phyloP scores from a whole-genome alignment of 495 filamentous ascomycete species.

The Hypoxylon lenormandii region DNA sequence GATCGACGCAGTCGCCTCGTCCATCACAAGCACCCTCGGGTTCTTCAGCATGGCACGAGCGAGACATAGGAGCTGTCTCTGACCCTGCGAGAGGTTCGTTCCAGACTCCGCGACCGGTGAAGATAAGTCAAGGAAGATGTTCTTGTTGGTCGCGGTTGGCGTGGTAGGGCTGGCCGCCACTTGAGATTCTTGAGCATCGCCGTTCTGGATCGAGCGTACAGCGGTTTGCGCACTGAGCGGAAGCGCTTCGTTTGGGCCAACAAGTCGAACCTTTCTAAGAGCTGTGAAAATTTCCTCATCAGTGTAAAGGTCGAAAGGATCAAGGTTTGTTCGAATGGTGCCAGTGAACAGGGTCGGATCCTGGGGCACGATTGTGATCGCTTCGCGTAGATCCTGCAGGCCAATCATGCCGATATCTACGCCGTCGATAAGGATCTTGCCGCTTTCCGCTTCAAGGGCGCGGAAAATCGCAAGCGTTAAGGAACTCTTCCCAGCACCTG shows the following conservation, averaged over 20 bases:
- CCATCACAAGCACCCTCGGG: slow-evolving; percentile 95
- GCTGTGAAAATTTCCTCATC: slow-evolving; percentile 91
- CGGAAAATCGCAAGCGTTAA: slow-evolving; percentile 96
- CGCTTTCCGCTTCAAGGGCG: slow-evolving; percentile 90
- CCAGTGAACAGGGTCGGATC: slow-evolving; percentile 97
- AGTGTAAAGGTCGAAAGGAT: slow-evolving; percentile 90
- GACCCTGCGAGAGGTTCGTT: slow-evolving; percentile 95
- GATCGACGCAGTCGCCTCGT: slow-evolving; percentile 97
- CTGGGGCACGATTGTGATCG: slow-evolving; percentile 97
- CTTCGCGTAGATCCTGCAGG: slow-evolving; percentile 87
- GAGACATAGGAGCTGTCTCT: slow-evolving; percentile 93
- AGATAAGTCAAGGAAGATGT: slow-evolving; percentile 89
- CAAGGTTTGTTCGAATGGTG: slow-evolving; percentile 93
- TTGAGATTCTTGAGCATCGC: slow-evolving; percentile 34
- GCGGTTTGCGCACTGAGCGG: slow-evolving; percentile 23
- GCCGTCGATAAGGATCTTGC: slow-evolving; percentile 89
- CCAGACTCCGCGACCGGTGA: slow-evolving; percentile 90
- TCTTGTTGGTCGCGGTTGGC: slow-evolving; percentile 77
- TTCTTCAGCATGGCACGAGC: slow-evolving; percentile 92
- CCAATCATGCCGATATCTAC: slow-evolving; percentile 90
- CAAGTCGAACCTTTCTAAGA: slow-evolving; percentile 89
- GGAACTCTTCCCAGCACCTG: slow-evolving; percentile 97
- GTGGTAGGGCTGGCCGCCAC: slow-evolving; percentile 38
- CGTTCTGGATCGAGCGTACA: slow-evolving; percentile 24
- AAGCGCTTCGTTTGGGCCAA: slow-evolving; percentile 69